Base-by-base conservation (phyloP, 495 filamentous ascomycete genomes). In the Paragyromitra xinjiangensis region DNA sequence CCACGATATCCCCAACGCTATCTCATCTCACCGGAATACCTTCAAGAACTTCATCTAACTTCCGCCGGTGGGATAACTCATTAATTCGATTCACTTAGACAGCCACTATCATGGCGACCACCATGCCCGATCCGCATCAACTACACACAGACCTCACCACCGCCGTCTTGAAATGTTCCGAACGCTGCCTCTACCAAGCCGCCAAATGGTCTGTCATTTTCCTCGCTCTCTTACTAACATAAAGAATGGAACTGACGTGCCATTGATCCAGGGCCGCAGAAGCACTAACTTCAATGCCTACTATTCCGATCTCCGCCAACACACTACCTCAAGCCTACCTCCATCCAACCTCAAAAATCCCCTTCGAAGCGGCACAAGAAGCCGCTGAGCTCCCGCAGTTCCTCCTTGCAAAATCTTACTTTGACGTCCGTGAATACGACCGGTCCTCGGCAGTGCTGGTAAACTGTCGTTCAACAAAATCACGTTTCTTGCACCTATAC, bases 391-490 rank as follows among this genome's bases (percentile, higher is more conserved):
- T 93, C 11, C 87, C 90, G 78, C 90, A 90, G 82, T 98, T 93
- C 82, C 89, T 98, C 0, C 87, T 99, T 12, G 95, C 96, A 42
- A 97, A 98, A 82, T 93, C 95, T 0, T 93, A 93, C 80, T 98
- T 99, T 80, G 95, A 99, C 78, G 97, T 93, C 73, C 92, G 93
- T 66, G 96, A 99, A 84, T 98, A 90, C 81, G 95, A 98, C 80
- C 93, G 96, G 65, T 98, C 94, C 80, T 91, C 95, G 7, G 91
- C 93, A 22, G 92, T 97, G 14, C 73, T 83, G 7, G 62, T 72
- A 42, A 69, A 71, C 14, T 83, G 81, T 64, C 64, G 40, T 4
- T 82, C 81, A 4, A 24, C 61, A 37, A 83, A 83, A 53, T 78
- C 81, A 42, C 78, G 75, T n/a, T 99, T 99, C 81, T 86, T 99